Evolutionary conservation across 106 monocot genomes (phyloP), one percentile per base, ranked within the genome.

Genomic region (Dioscorea zingiberensis): DNA sequence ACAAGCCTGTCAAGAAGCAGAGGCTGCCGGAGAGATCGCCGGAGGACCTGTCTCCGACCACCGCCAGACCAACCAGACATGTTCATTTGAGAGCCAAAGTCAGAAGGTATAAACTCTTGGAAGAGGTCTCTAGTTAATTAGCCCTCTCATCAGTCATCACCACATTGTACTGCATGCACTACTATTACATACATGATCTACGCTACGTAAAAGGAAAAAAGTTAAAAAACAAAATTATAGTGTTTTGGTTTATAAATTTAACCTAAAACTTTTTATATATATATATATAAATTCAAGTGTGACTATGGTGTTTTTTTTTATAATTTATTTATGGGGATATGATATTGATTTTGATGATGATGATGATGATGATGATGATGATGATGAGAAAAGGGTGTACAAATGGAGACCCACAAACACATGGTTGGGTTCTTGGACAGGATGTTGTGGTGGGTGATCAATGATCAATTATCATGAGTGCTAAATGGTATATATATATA

Each of bases 21-120:
- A 69, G 55, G 48, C 26, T 44, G 66, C 56, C 67, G 70, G 27
- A 48, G 46, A 65, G 65, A 15, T 81, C 85, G 22, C 30, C 66
- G 21, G 77, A 81, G 19, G 77, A 77, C 26, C 17, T 55, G 13
- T 53, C 69, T 17, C 74, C 71, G 14, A 48, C 70, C 26, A 14
- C 27, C 13, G 65, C 32, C 27, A 71, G 71, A 64, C 69, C 38
- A 81, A 71, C 70, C 69, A 70, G 18, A 66, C 25, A 0, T 76
- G 38, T 38, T 38, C 6, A 38, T 38, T 6, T 82, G 22, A 76
- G 85, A 69, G 80, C 77, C n/a, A 90, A 63, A 67, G 85, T 77
- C 19, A 71, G 83, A 22, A 74, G 90, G 74, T 90, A 90, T 48
- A 90, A 90, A 72, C 80, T 90, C 21, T 68, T 90, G 64, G 90